Evolutionary conservation across 305 asterid genomes (phyloP).

Genomic region (Solanum hybrid): DNA sequence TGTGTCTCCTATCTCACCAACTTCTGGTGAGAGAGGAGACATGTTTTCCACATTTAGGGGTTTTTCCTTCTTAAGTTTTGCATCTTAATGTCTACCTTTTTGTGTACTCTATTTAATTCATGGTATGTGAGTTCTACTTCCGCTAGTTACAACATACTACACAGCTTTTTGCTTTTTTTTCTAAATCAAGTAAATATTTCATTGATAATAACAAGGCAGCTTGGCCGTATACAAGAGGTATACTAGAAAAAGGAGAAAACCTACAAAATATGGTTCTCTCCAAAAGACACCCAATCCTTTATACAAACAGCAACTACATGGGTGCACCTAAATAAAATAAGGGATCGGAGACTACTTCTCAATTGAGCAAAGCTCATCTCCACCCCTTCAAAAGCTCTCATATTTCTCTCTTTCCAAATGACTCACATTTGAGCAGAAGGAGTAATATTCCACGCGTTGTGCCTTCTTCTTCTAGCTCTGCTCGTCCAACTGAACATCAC

Average conservation of each 20-base stretch:
- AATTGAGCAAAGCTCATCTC: not conserved
- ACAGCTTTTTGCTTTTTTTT: not conserved
- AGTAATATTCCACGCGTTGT: not conserved
- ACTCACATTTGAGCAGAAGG: not conserved
- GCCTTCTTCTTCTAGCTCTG: not conserved
- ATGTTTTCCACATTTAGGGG: not conserved
- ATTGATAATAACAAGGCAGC: not conserved
- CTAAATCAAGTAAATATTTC: not conserved
- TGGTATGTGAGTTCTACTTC: not conserved
- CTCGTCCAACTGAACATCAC: not conserved
- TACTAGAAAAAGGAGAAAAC: not conserved
- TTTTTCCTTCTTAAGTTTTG: not conserved
- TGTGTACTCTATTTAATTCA: not conserved
- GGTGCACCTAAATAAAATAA: not conserved
- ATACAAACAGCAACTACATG: not conserved
- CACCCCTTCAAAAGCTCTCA: not conserved
- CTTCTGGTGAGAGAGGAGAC: not conserved
- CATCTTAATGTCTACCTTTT: not conserved
- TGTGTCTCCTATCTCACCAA: not conserved
- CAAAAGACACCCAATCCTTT: not conserved
- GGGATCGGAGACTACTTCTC: not conserved
- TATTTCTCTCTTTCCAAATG: not conserved
- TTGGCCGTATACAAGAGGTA: not conserved
- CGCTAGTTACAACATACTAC: not conserved
- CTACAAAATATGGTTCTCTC: not conserved